Evolutionary conservation across 441 rosid species (phyloP), one percentile per base, ranked within the genome.

Genomic region (Adansonia gregorii): DNA sequence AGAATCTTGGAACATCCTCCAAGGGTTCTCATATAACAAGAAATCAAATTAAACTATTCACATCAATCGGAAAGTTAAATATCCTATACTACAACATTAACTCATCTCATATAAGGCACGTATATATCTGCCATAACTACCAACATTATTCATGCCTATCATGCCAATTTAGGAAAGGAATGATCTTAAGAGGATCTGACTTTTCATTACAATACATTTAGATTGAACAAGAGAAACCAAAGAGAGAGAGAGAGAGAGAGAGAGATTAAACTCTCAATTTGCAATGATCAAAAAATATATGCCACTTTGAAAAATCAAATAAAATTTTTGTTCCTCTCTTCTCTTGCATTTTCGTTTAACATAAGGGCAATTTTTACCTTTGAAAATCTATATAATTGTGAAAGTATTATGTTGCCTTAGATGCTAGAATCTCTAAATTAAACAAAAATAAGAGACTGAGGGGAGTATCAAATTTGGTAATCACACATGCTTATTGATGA

Each of bases 401-500:
- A 51, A 70, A 24, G 20, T 52, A 31, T 66, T 66, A 41, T n/a
- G 20, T 51, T 70, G 39, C 9, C 55, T 7, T 14, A 59, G 15
- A 70, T 70, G 14, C 12, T 27, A 59, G 45, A 70, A 24, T 55
- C 51, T 51, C 59, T 70, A 49, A 51, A 11, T 24, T 24, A 12
- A 61, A 43, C 27, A 19, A 43, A 41, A 67, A 2, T 8, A 66
- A 66, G 24, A 27, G 15, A 43, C 22, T 8, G 6, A n/a, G 68
- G 5, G 14, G 8, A 31, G 24, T 56, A 14, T 65, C 24, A 65
- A 65, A 65, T 65, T 41, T 65, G 70, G 70, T 8, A 41, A 41
- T 66, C 48, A 19, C 69, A 65, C 48, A 65, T 66, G 70, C 70
- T 41, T 41, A 66, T 65, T 64, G 9, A 65, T 15, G 51, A 66